Conservation (phyloP, 768 basidiomycete genomes). For the Leccinellum rugosiceps region DNA sequence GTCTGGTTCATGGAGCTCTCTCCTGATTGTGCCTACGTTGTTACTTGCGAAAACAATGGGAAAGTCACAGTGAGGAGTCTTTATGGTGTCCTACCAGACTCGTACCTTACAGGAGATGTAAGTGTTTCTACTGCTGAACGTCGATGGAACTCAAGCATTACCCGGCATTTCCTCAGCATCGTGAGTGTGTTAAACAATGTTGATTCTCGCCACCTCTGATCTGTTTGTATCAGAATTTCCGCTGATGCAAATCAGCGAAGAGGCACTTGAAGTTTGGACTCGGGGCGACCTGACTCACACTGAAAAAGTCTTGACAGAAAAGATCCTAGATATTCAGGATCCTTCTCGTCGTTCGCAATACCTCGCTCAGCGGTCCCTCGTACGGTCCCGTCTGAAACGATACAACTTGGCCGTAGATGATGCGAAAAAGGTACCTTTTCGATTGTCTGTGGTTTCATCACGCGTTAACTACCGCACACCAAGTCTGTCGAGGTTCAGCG, state of each 20-base stretch:
- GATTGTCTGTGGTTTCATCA: accelerated
- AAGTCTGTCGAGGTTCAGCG: constrained; percentile 6
- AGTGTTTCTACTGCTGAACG: background rate
- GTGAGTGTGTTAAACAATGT: background rate
- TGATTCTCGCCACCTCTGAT: background rate
- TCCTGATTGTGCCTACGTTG: background rate
- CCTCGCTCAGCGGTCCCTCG: constrained; percentile 1
- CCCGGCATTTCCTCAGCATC: too few species aligned
- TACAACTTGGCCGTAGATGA: constrained; percentile 2
- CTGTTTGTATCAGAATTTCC: background rate
- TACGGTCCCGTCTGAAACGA: background rate
- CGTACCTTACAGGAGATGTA: background rate
- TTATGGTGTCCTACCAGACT: background rate
- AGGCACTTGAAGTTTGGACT: background rate
- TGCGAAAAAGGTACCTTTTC: background rate
- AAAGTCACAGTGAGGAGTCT: background rate
- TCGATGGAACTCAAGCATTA: background rate
- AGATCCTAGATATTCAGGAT: background rate
- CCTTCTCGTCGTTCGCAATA: background rate
- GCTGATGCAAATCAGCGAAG: background rate
- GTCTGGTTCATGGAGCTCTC: background rate
- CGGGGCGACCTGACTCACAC: background rate
- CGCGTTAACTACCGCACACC: background rate
- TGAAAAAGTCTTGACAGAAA: background rate
- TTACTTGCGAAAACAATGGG: background rate